Evolutionary conservation across 768 basidiomycete species (phyloP).

Genomic region (Neoboletus brunneissimus): DNA sequence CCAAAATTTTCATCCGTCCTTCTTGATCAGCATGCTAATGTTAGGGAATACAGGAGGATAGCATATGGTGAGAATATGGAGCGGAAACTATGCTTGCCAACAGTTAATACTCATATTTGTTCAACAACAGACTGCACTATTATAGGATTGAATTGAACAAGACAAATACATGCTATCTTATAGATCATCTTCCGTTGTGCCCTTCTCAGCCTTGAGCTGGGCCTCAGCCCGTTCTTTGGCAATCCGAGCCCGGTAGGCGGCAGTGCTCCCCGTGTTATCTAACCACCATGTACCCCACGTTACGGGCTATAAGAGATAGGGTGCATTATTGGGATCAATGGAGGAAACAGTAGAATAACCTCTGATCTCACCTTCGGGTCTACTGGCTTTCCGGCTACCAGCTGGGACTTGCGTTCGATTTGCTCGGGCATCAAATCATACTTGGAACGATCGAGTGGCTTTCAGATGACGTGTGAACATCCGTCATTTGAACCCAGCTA

Average conservation of each 20-base stretch:
- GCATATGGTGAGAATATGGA: too few relatives aligned
- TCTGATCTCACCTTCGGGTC: conserved; percentile 1
- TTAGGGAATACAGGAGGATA: too few relatives aligned
- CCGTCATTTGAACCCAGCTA: neutral
- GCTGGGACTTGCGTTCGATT: conserved; percentile 1
- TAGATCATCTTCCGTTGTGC: neutral
- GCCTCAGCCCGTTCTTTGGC: conserved; percentile 11
- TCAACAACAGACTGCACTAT: too few relatives aligned
- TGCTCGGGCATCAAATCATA: conserved; percentile 11
- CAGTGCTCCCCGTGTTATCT: conserved; percentile 14
- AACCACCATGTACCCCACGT: conserved; percentile 14
- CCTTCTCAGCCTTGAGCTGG: neutral
- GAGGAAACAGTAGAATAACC: neutral
- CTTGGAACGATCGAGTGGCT: conserved; percentile 16
- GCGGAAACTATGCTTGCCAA: too few relatives aligned
- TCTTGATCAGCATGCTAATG: too few relatives aligned
- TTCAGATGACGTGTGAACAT: neutral
- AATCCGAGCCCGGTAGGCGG: conserved; percentile 10
- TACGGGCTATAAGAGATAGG: neutral
- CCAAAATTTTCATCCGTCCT: too few relatives aligned
- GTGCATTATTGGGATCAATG: neutral
- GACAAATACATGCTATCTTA: neutral
- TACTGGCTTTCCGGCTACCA: neutral
- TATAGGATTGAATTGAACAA: neutral
- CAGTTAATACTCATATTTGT: neutral